phyloP scores from a whole-genome alignment of 257 asterid genomes.

The Solanum acaule region DNA sequence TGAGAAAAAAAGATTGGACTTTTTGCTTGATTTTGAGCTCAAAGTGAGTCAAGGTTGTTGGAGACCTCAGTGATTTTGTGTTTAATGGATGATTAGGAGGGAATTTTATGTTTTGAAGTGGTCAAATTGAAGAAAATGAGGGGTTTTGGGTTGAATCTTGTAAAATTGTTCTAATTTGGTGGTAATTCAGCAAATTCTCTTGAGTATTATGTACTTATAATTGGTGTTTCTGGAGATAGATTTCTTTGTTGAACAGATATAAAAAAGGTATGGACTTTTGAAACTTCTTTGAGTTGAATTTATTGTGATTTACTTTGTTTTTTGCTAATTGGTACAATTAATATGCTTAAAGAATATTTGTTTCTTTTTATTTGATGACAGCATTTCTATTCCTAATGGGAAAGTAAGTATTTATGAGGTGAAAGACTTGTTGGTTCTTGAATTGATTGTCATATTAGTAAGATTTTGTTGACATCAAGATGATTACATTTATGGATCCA shows the following conservation, averaged over 20 bases:
- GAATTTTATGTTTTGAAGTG: not conserved
- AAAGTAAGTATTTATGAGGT: slow-evolving; percentile 9
- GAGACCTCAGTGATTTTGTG: not conserved
- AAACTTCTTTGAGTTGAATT: not conserved
- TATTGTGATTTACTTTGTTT: slow-evolving; percentile 1
- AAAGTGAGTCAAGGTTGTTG: not conserved
- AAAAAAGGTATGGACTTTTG: slow-evolving; percentile 26
- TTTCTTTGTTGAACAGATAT: slow-evolving; percentile 5
- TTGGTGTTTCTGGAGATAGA: slow-evolving; percentile 23
- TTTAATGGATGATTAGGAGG: slow-evolving; percentile 4
- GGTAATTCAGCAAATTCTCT: slow-evolving; percentile 1
- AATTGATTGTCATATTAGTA: not conserved
- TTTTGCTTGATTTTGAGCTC: not conserved
- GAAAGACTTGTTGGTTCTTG: not conserved
- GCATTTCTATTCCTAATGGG: slow-evolving; percentile 12
- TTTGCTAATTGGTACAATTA: not conserved
- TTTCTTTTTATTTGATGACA: slow-evolving; percentile 16
- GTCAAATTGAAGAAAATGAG: slow-evolving; percentile 18
- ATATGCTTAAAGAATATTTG: not conserved
- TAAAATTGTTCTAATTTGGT: not conserved
- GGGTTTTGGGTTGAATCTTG: not conserved
- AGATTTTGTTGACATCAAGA: slow-evolving; percentile 3
- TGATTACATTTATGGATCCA: slow-evolving; percentile 63
- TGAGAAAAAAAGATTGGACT: not conserved
- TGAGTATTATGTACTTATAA: slow-evolving; percentile 1